Conservation (phyloP, 2,329 filamentous ascomycete species). For the Pyricularia sp. region DNA sequence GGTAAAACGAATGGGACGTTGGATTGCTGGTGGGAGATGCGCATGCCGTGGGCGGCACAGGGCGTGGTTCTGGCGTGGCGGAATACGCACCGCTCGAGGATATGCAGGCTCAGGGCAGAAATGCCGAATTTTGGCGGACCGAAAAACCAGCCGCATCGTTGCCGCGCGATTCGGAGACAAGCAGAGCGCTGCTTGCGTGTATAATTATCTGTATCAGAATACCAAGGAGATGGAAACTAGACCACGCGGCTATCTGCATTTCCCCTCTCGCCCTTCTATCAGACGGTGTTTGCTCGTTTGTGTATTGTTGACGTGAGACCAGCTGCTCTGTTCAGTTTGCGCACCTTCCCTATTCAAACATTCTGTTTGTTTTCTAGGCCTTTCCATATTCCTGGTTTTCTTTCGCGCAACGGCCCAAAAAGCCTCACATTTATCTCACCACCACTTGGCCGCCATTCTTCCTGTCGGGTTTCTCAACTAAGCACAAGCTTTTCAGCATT, state of each 20-base stretch:
- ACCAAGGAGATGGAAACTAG: neutral
- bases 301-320: neutral
- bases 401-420: neutral
- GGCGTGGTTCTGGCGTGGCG: neutral
- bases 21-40: neutral
- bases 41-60: neutral
- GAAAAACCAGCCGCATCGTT: neutral
- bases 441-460: neutral
- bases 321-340: neutral
- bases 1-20: conserved; percentile 48
- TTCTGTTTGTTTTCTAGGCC: neutral
- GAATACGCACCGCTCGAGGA: neutral
- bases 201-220: neutral
- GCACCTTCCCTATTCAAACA: neutral
- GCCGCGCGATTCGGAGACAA: neutral
- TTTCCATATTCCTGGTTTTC: neutral
- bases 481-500: neutral
- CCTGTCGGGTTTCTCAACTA: neutral
- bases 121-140: neutral
- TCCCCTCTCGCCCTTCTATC: neutral
- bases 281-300: neutral
- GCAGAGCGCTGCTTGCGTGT: neutral
- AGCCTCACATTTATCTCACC: neutral
- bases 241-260: neutral
- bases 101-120: neutral